Evolutionary conservation across 768 basidiomycete genomes (phyloP), one percentile per base, ranked within the genome.

Genomic region (Termitomyces sp.): DNA sequence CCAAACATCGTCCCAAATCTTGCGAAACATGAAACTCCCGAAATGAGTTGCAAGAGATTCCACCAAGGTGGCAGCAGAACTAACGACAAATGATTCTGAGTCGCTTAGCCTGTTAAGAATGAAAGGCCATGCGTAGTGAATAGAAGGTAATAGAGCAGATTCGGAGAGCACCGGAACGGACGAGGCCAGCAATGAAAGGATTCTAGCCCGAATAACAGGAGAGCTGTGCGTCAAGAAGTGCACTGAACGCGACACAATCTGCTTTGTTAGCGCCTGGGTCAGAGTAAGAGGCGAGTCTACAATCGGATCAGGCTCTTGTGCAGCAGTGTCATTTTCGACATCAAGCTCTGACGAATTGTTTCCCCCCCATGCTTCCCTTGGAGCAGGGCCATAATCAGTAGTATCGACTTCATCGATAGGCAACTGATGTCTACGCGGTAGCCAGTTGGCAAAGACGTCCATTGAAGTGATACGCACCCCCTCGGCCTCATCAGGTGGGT

Each of bases 1-100:
- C 95, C 96, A 98, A 19, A 94, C 80, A 60, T 98, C 91, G 61
- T 97, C 92, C 83, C 94, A 89, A 32, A 98, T 80, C 54, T 89
- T 77, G 34, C 83, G 76, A 48, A 80, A 80, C 90, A 98, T 95
- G 72, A 91, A 97, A 53, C 81, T 82, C 25, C 95, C 97, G 27
- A 85, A 81, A 61, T 90, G 76, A 37, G 65, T 72, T 0, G 84
- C 81, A 39, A 99, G 75, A 0, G 81, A 72, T 61, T 90, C 88
- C n/a, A 98, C 73, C 43, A 97, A 73, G 3, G 71, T 72, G 1
- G 88, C 85, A 0, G 92, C 86, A 23, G 89, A 88, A 53, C 81
- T 81, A 59, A 94, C 82, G 28, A 98, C 93, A 63, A 84, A 94
- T 0, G 84, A 73, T 66, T 94, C 89, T 0, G 76, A 43, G 64